phyloP scores from a whole-genome alignment of 495 filamentous ascomycete species.

The Trichoderma gamsii region DNA sequence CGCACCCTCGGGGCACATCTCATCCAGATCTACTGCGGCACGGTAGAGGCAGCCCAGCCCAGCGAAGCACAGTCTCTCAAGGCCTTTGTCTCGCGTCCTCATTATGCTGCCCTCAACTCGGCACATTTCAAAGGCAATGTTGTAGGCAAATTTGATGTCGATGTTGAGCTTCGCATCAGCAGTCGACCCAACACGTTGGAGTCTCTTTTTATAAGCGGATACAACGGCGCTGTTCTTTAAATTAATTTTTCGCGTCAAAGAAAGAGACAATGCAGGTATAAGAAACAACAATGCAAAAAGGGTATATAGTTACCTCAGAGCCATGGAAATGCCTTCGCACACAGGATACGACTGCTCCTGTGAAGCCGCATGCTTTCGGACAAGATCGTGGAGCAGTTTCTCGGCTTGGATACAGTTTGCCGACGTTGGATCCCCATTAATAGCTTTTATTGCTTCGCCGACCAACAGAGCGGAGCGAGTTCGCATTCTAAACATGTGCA shows the following conservation, averaged over 20 bases:
- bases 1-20: neutral
- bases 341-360: neutral
- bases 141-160: neutral
- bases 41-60: neutral
- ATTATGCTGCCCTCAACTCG: neutral
- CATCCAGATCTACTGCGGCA: neutral
- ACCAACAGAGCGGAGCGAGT: neutral
- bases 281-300: neutral
- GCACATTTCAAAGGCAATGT: slow-evolving; percentile 7
- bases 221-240: neutral
- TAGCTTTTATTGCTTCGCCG: neutral
- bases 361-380: neutral
- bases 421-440: neutral
- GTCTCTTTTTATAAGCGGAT: neutral
- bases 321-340: neutral
- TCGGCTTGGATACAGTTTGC: neutral
- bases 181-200: neutral
- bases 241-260: neutral
- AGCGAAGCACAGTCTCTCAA: neutral
- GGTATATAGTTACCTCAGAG: neutral
- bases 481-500: neutral
- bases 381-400: neutral
- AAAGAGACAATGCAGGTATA: neutral
- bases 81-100: neutral
- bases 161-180: neutral